These are phyloP conservation scores for Pythium utonaiense DNA, from an alignment of 352 stramenopile genomes.

Conservation along the genomic window DNA sequence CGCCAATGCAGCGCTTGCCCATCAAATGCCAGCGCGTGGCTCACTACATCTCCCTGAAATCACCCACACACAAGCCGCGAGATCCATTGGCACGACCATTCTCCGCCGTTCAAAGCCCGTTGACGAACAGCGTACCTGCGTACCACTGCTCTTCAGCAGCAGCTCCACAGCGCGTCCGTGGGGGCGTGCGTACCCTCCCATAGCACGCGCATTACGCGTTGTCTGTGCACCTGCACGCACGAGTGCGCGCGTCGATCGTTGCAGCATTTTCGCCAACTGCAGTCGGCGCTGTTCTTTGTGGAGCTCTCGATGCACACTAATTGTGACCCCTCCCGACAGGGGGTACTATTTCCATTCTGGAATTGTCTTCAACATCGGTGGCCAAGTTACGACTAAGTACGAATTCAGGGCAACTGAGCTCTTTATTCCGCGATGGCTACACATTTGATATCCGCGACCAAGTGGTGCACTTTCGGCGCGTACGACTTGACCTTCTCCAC, in stretches of 20 bases:
- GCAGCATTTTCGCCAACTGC: constrained; percentile 7
- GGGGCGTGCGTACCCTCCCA: not conserved
- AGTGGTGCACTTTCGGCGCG: constrained; percentile 86
- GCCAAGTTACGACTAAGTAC: not conserved
- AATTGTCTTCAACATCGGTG: not conserved
- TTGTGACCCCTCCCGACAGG: not conserved
- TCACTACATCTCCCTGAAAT: constrained; percentile 4
- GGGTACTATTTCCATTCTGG: not conserved
- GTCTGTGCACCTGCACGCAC: constrained; percentile 2
- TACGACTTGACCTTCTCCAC: constrained; percentile 92
- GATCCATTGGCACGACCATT: not conserved
- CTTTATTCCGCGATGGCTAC: constrained; percentile 17
- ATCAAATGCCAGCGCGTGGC: not conserved
- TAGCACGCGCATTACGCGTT: not conserved
- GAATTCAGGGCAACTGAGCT: not conserved
- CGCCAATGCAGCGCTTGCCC: not conserved
- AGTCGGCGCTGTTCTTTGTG: constrained; percentile 7
- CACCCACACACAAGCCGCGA: not conserved
- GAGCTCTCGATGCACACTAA: not conserved
- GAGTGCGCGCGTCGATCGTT: not conserved
- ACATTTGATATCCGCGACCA: constrained; percentile 72
- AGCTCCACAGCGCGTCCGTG: not conserved
- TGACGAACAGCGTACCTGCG: not conserved
- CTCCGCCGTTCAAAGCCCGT: not conserved
- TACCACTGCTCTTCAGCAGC: not conserved